Base-by-base conservation (phyloP, 805 yeast genomes). In the Nakazawaea ishiwadae region DNA sequence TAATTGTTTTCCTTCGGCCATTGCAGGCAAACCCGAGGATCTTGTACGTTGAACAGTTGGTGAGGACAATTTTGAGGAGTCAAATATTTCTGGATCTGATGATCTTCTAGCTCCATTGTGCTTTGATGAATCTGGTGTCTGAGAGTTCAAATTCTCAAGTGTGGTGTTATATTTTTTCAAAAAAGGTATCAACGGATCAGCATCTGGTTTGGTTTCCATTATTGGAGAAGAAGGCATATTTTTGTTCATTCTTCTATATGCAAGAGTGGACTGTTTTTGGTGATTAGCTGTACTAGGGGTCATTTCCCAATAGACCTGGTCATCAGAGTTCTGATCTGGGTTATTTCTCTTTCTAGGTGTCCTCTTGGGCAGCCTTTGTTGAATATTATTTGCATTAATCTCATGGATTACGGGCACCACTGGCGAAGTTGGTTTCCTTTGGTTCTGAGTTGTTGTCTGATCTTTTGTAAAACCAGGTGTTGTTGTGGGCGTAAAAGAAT, bases 221-320 rank as follows among this genome's bases (percentile, higher is more conserved):
- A 71, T 49, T 0, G 78, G 78, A 4, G 77, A 71, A 3, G 75
- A 69, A 1, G 69, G 66, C 7, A 65, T 42, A 15, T 51, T 48
- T 11, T 39, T 29, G 32, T 39, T 34, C 37, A 35, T 37, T 44
- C 46, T 38, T 16, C 31, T 40, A 26, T 44, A 49, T 18, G 47
- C n/a, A n/a, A n/a, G n/a, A n/a, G n/a, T n/a, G n/a, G n/a, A 10
- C 5, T 27, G 39, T 27, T 41, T 40, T 32, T 20, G 31, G 12
- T 46, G 48, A 27, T 40, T 48, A 26, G 50, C n/a, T n/a, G n/a
- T 46, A n/a, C 48, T 50, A 21, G 75, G 74, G 4, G 72, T 65
- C 11, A 54, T 53, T 12, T 61, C 68, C 76, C 76, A 71, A 37
- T 57, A 60, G 8, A 62, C 60, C 18, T 54, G 56, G 39, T 62